These are phyloP conservation scores for Moniliella sp. DNA, from an alignment of 1,284 basidiomycete species.

Conservation along the genomic window DNA sequence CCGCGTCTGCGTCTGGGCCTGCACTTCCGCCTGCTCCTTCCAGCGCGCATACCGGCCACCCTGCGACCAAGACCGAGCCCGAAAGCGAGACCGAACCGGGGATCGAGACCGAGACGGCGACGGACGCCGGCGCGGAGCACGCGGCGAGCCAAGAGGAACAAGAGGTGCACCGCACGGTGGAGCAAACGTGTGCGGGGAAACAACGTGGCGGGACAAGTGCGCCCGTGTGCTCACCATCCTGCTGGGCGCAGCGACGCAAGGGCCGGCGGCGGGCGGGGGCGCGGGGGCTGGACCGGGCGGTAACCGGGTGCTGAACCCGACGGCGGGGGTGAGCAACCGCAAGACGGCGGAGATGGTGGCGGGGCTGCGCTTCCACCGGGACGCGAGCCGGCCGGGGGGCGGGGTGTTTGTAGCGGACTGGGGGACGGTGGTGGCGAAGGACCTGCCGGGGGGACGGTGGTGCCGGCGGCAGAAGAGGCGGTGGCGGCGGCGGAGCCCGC, in stretches of 20 bases:
- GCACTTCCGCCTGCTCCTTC: no score
- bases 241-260: conserved; percentile 47
- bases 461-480: no score
- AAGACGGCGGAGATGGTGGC: conserved; percentile 34
- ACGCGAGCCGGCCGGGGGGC: conserved; percentile 46
- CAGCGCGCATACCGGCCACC: no score
- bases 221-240: conserved; percentile 67
- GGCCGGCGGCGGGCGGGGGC: no score
- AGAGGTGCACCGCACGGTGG: no score
- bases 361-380: conserved; percentile 44
- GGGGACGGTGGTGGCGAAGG: conserved; percentile 40
- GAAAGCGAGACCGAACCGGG: no score
- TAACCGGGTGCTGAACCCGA: conserved; percentile 35
- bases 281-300: conserved; percentile 14
- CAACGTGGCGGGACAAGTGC: conserved; percentile 59
- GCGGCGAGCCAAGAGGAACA: no score
- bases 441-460: conserved; percentile 47
- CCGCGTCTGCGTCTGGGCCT: no score
- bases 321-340: conserved; percentile 35
- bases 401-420: conserved; percentile 55
- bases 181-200: conserved; percentile 38
- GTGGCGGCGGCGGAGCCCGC: no score
- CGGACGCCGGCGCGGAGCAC: no score
- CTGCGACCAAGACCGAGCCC: no score
- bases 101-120: no score